These are phyloP conservation scores for Dipteronia sinensis DNA, from an alignment of 345 rosid genomes.

Conservation along the genomic window DNA sequence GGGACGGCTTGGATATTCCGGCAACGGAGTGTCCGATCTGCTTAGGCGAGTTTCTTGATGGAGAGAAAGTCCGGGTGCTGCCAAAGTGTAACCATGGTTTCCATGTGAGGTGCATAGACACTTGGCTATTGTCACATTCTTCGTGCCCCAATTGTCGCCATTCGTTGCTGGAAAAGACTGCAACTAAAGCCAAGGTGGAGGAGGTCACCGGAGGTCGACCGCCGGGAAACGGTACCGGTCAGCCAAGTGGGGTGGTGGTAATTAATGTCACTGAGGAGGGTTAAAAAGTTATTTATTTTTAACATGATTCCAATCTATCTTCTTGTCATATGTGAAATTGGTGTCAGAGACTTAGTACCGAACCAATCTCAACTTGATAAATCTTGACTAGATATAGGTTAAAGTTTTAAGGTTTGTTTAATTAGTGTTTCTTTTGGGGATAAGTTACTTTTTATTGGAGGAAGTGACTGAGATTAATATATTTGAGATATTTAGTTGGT, in stretches of 20 bases:
- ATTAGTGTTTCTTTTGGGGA: neutral
- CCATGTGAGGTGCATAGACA: slow-evolving; percentile 38
- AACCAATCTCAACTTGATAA: too few species aligned
- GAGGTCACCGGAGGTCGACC: neutral
- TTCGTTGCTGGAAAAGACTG: slow-evolving; percentile 28
- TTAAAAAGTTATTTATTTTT: neutral
- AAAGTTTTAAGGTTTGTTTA: neutral
- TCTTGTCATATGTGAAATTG: neutral
- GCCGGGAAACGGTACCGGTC: neutral
- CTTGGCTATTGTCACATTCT: slow-evolving; percentile 36
- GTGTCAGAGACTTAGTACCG: neutral
- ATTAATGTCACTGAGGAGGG: neutral
- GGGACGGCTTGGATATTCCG: slow-evolving; percentile 13
- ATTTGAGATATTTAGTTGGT: too few species aligned
- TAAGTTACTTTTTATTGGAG: neutral
- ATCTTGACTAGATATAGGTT: neutral
- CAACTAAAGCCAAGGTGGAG: neutral
- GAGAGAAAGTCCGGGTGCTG: slow-evolving; percentile 39
- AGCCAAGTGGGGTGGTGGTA: neutral
- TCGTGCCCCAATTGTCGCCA: slow-evolving; percentile 43
- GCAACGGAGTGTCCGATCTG: slow-evolving; percentile 41
- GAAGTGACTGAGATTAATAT: neutral
- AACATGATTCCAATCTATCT: too few species aligned
- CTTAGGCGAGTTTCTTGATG: slow-evolving; percentile 40
- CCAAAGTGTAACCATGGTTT: slow-evolving; percentile 41